A percentile compares a stretch with the other conserved stretches of the same genome.
Evolutionary conservation across 495 filamentous ascomycete species (phyloP).

Genomic region (Penicillium coprophilum): DNA sequence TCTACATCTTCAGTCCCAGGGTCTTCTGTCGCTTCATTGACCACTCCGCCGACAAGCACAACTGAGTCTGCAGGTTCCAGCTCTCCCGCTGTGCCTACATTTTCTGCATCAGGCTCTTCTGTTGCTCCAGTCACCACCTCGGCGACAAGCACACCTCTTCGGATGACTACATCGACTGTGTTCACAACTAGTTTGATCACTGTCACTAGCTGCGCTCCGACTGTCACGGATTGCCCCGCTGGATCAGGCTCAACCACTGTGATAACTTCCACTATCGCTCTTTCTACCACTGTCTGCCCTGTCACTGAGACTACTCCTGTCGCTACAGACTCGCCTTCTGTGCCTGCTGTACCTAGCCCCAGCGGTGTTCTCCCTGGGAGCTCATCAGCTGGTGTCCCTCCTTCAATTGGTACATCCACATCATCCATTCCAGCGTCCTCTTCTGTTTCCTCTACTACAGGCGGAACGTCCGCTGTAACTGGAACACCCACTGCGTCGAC

Average conservation of each 20-base stretch:
- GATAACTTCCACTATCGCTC: slow-evolving; percentile 54
- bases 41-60: not conserved
- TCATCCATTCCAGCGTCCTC: not conserved
- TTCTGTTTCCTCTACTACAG: not conserved
- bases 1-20: too few relatives aligned
- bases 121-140: slow-evolving; percentile 18
- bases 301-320: slow-evolving; percentile 41
- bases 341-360: not conserved
- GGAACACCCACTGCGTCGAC: not conserved
- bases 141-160: slow-evolving; percentile 13
- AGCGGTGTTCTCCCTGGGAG: slow-evolving; percentile 3
- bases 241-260: slow-evolving; percentile 46
- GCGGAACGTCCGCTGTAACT: not conserved
- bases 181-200: slow-evolving; percentile 60
- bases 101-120: slow-evolving; percentile 2
- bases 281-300: slow-evolving; percentile 62
- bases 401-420: not conserved
- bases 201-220: slow-evolving; percentile 56
- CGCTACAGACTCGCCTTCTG: slow-evolving; percentile 11
- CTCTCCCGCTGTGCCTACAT: not conserved
- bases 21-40: too few relatives aligned
- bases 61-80: slow-evolving; percentile 13
- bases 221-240: slow-evolving; percentile 58
- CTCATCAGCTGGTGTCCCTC: not conserved
- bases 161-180: slow-evolving; percentile 28